These are phyloP conservation scores for Oropetium thomaeum DNA, from an alignment of 176 grass and related monocot species.

Conservation along the genomic window DNA sequence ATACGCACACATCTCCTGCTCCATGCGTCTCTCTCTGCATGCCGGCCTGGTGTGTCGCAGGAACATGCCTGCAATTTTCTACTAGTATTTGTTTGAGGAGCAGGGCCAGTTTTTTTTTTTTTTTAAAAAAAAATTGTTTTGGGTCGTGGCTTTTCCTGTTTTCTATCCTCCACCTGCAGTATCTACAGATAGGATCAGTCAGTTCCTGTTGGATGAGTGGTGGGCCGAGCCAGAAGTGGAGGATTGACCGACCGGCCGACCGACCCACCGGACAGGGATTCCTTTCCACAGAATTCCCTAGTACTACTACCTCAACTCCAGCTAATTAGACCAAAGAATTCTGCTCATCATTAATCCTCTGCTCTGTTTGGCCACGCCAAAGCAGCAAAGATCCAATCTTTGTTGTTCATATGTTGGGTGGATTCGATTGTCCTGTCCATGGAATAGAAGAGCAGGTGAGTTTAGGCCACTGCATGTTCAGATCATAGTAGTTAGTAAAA, in stretches of 20 bases:
- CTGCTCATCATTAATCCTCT: background rate
- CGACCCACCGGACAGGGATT: too few relatives aligned
- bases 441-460: too few relatives aligned
- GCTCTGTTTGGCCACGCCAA: background rate
- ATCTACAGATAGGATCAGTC: constrained; percentile 17
- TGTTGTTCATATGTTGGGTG: background rate
- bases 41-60: constrained; percentile 2
- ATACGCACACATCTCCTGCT: background rate
- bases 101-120: background rate
- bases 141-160: background rate
- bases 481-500: background rate
- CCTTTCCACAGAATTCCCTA: background rate
- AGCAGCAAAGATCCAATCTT: constrained; percentile 21
- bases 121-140: too few relatives aligned
- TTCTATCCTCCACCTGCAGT: background rate
- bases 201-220: background rate
- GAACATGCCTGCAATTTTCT: background rate
- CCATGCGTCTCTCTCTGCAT: constrained; percentile 17
- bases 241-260: background rate
- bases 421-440: background rate
- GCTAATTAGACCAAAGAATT: background rate
- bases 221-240: constrained; percentile 3
- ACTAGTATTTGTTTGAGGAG: background rate
- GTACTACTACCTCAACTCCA: background rate
- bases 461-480: too few relatives aligned